Conservation (phyloP, 2,329 filamentous ascomycete species). For the Aplosporella prunicola region DNA sequence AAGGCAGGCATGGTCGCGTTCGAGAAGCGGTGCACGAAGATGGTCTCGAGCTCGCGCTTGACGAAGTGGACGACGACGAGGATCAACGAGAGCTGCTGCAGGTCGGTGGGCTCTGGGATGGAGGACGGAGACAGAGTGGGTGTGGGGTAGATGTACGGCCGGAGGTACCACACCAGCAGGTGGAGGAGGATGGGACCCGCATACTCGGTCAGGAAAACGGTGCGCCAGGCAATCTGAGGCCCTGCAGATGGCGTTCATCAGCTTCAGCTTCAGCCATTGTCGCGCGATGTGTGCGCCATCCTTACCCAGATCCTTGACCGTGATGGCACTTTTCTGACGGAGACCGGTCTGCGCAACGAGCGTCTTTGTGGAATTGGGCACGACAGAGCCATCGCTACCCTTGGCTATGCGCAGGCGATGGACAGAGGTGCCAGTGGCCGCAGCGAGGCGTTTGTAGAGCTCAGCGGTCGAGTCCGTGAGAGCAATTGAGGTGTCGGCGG, state of each 20-base stretch:
- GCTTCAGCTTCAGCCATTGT: no score
- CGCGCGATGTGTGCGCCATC: no score
- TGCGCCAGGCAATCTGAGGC: slow-evolving; percentile 81
- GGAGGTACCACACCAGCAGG: slow-evolving; percentile 58
- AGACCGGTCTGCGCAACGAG: slow-evolving; percentile 48
- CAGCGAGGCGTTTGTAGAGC: slow-evolving; percentile 49
- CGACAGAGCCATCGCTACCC: slow-evolving; percentile 49
- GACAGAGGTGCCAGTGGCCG: slow-evolving; percentile 44
- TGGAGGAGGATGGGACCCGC: slow-evolving; percentile 85
- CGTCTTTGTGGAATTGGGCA: slow-evolving; percentile 45
- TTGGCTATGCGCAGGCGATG: slow-evolving; percentile 57
- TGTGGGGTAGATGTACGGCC: slow-evolving; percentile 39
- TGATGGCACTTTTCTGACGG: slow-evolving; percentile 52
- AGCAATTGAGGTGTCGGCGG: slow-evolving; percentile 44
- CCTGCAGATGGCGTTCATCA: slow-evolving; percentile 41
- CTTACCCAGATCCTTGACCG: slow-evolving; percentile 87
- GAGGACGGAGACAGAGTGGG: slow-evolving; percentile 4
- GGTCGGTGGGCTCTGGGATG: slow-evolving; percentile 42
- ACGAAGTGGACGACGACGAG: slow-evolving; percentile 77
- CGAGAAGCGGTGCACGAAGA: slow-evolving; percentile 93
- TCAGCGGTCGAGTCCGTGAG: slow-evolving; percentile 43
- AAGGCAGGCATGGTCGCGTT: slow-evolving; percentile 81
- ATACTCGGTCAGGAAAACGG: slow-evolving; percentile 93
- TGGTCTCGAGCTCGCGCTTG: slow-evolving; percentile 90
- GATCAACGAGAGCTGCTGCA: slow-evolving; percentile 63